These are phyloP conservation scores for Leishmania aethiopica DNA, from an alignment of 208 protist genomes.

Conservation along the genomic window DNA sequence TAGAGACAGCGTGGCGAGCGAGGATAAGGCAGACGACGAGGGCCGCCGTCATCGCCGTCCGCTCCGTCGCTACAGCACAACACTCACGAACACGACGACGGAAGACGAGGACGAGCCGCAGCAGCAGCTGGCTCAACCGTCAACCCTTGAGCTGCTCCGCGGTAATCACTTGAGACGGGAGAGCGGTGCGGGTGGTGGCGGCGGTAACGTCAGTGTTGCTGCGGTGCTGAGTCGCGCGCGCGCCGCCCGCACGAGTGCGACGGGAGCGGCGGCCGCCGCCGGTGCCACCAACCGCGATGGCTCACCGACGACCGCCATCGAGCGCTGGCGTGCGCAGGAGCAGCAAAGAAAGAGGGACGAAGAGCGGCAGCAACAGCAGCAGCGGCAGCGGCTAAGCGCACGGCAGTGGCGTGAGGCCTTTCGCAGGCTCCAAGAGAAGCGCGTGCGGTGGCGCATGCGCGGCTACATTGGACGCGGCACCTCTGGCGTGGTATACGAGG, in stretches of 20 bases:
- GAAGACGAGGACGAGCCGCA: slow-evolving; percentile 15
- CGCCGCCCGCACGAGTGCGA: background rate
- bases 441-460: slow-evolving; percentile 31
- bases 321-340: slow-evolving; percentile 28
- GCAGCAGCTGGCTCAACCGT: background rate
- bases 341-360: slow-evolving; percentile 12
- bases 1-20: slow-evolving; percentile 3
- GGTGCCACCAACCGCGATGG: background rate
- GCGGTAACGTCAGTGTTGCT: background rate
- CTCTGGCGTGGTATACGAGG: slow-evolving; percentile 49
- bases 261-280: background rate
- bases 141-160: slow-evolving; percentile 21
- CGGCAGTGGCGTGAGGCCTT: slow-evolving; percentile 35
- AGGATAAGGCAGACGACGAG: slow-evolving; percentile 11
- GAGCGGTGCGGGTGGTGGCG: background rate
- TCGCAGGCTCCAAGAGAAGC: slow-evolving; percentile 31
- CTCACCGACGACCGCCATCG: slow-evolving; percentile 23
- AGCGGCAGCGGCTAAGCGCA: background rate
- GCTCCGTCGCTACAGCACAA: slow-evolving; percentile 13
- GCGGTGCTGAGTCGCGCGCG: slow-evolving; percentile 7
- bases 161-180: slow-evolving; percentile 2
- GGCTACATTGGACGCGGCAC: slow-evolving; percentile 46
- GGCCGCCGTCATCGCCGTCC: background rate
- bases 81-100: slow-evolving; percentile 13
- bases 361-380: background rate